These are phyloP conservation scores for Erythrobasidium hasegawianum DNA, from an alignment of 1,284 basidiomycete genomes.

Conservation along the genomic window DNA sequence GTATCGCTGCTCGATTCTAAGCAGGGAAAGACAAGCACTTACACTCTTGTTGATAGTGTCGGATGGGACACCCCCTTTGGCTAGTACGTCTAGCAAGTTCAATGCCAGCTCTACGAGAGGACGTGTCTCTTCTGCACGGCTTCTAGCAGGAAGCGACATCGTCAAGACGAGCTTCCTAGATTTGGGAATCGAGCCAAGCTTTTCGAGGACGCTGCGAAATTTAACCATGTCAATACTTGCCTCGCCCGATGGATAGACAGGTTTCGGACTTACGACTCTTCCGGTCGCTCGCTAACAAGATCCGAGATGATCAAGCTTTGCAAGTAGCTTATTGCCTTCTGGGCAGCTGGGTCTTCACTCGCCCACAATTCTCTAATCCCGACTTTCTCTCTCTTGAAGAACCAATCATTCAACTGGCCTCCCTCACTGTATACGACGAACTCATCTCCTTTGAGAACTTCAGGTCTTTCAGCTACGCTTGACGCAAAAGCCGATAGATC, in stretches of 20 bases:
- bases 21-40: not conserved
- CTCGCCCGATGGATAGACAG: not conserved
- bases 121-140: slow-evolving; percentile 10
- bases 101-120: slow-evolving; percentile 28
- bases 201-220: slow-evolving; percentile 18
- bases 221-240: not conserved
- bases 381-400: slow-evolving; percentile 28
- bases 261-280: slow-evolving; percentile 22
- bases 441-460: slow-evolving; percentile 11
- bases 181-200: slow-evolving; percentile 20
- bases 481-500: slow-evolving; percentile 29
- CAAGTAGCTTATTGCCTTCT: slow-evolving; percentile 15
- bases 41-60: slow-evolving; percentile 27
- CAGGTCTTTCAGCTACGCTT: slow-evolving; percentile 6
- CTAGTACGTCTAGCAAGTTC: slow-evolving; percentile 29
- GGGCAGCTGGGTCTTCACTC: slow-evolving; percentile 4
- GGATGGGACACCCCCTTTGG: slow-evolving; percentile 9
- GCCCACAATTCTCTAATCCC: slow-evolving; percentile 25
- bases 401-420: slow-evolving; percentile 17
- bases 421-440: slow-evolving; percentile 18
- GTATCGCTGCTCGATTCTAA: not conserved
- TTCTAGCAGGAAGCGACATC: slow-evolving; percentile 11
- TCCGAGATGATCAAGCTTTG: slow-evolving; percentile 27
- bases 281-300: slow-evolving; percentile 27
- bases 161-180: slow-evolving; percentile 13